Conservation (phyloP, 805 yeast genomes). For the Metschnikowia koreensis region DNA sequence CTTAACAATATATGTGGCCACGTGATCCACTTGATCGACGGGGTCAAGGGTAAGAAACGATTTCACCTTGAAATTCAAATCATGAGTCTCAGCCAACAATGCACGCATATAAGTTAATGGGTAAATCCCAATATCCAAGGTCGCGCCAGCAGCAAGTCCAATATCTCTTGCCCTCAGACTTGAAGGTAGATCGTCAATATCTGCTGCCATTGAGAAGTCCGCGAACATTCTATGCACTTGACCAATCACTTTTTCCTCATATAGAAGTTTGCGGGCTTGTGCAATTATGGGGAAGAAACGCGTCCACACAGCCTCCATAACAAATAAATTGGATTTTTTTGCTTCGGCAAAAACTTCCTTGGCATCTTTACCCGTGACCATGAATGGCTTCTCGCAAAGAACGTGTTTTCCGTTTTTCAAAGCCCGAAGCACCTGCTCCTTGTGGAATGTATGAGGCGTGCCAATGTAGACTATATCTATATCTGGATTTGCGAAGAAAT, state of each 20-base stretch:
- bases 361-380: slow-evolving; percentile 47
- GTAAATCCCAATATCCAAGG: slow-evolving; percentile 56
- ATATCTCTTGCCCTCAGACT: slow-evolving; percentile 40
- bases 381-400: slow-evolving; percentile 55
- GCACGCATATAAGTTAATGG: slow-evolving; percentile 46
- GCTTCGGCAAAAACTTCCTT: slow-evolving; percentile 44
- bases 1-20: slow-evolving; percentile 35
- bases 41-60: slow-evolving; percentile 35
- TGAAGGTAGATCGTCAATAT: slow-evolving; percentile 28
- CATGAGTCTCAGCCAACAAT: slow-evolving; percentile 33
- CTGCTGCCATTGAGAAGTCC: slow-evolving; percentile 39
- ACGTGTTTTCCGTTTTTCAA: slow-evolving; percentile 48
- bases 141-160: slow-evolving; percentile 53
- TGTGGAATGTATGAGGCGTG: slow-evolving; percentile 53
- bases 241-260: slow-evolving; percentile 45
- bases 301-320: slow-evolving; percentile 64
- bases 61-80: slow-evolving; percentile 24
- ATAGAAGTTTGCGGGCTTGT: slow-evolving; percentile 35
- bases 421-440: slow-evolving; percentile 43
- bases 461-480: slow-evolving; percentile 55
- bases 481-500: slow-evolving; percentile 40
- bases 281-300: slow-evolving; percentile 49
- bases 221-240: slow-evolving; percentile 42
- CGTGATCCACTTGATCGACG: slow-evolving; percentile 42
- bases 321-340: slow-evolving; percentile 38